Percentiles rank a stretch among this genome's conserved stretches.
phyloP scores from a whole-genome alignment of 2,329 filamentous ascomycete genomes.

The Tolypocladium inflatum region DNA sequence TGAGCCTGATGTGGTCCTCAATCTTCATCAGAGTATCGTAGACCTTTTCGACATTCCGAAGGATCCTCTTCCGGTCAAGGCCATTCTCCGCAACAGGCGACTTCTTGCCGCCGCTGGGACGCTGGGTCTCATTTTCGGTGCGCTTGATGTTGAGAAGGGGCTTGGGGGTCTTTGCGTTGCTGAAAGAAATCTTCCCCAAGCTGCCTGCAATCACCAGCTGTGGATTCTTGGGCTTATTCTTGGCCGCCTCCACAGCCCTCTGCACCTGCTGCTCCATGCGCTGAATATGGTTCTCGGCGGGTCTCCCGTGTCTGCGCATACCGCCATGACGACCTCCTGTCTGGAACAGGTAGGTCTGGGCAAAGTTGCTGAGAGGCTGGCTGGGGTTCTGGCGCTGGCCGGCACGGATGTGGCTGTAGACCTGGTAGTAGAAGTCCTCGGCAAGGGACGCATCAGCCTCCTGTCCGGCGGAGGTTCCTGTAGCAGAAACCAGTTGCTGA shows the following conservation, averaged over 20 bases:
- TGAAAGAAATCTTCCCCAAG: conserved; percentile 96
- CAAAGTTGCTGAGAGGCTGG: conserved; percentile 90
- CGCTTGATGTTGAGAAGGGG: conserved; percentile 93
- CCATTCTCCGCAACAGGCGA: conserved; percentile 27
- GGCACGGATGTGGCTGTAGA: conserved; percentile 88
- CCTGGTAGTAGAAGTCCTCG: conserved; percentile 98
- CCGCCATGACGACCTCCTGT: conserved; percentile 76
- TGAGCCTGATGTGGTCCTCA: conserved; percentile 81
- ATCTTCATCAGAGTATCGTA: conserved; percentile 86
- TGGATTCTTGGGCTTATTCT: conserved; percentile 95
- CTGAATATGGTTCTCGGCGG: conserved; percentile 94
- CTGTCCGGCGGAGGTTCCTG: conserved; percentile 74
- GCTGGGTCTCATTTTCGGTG: conserved; percentile 54
- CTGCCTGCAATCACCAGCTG: conserved; percentile 94
- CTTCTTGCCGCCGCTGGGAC: conserved; percentile 40
- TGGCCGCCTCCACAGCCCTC: conserved; percentile 91
- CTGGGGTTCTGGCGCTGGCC: conserved; percentile 84
- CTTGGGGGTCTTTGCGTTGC: conserved; percentile 95
- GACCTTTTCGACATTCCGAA: conserved; percentile 80
- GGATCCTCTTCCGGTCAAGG: conserved; percentile 70
- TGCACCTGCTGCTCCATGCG: conserved; percentile 99
- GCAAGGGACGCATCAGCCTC: conserved; percentile 71
- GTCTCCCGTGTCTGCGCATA: conserved; percentile 65
- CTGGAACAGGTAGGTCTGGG: conserved; percentile 94
- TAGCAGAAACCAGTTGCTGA: conserved; percentile 89